These are phyloP conservation scores for Teratosphaeria epicoccoides DNA, from an alignment of 2,329 filamentous ascomycete species.

Conservation along the genomic window DNA sequence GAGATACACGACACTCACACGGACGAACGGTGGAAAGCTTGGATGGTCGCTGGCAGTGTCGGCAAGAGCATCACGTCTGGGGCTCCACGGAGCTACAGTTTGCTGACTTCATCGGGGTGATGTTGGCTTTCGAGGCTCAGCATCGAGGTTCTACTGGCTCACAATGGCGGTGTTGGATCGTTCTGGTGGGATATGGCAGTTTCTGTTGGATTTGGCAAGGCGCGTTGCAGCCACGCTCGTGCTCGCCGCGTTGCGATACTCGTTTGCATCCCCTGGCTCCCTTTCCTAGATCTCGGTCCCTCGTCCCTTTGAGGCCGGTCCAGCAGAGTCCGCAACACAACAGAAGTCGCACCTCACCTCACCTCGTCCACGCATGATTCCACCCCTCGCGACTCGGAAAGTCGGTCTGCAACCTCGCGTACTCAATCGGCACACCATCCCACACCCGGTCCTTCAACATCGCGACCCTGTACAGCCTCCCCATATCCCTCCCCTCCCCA, in stretches of 20 bases:
- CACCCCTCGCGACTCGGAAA: conserved; percentile 69
- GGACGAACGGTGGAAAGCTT: not conserved
- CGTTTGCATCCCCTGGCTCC: too few relatives aligned
- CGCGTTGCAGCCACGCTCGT: too few relatives aligned
- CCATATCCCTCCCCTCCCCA: conserved; percentile 42
- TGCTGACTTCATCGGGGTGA: not conserved
- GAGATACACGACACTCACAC: too few relatives aligned
- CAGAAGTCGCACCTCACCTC: not conserved
- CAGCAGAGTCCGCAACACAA: not conserved
- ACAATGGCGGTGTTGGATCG: too few relatives aligned
- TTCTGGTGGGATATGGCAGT: too few relatives aligned
- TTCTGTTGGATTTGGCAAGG: too few relatives aligned
- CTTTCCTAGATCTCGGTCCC: not conserved
- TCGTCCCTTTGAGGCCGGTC: too few relatives aligned
- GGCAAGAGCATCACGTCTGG: not conserved
- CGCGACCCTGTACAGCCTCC: conserved; percentile 72
- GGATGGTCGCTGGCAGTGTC: not conserved
- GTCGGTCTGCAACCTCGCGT: conserved; percentile 75
- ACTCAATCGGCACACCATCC: conserved; percentile 79
- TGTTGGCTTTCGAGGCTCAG: not conserved
- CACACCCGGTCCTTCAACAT: conserved; percentile 87
- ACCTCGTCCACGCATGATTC: conserved; percentile 84
- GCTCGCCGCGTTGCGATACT: too few relatives aligned
- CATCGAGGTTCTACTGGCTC: not conserved
- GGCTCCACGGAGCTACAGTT: not conserved